These are phyloP conservation scores for Candida insectorum DNA, from an alignment of 805 yeast species.

Conservation along the genomic window DNA sequence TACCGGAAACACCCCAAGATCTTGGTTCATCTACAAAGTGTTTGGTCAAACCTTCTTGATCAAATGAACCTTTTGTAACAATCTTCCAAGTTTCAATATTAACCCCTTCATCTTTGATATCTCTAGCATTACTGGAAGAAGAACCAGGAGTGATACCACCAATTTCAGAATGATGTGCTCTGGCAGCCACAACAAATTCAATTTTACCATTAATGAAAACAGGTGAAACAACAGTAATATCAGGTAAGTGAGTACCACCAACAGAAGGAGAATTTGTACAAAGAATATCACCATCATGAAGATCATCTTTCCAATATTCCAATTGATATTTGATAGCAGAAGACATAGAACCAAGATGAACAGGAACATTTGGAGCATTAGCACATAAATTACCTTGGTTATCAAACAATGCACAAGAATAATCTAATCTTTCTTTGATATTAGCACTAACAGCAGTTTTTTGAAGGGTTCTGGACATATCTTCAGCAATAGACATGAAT, in stretches of 20 bases:
- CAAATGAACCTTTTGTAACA: constrained; percentile 16
- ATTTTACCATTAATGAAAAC: constrained; percentile 16
- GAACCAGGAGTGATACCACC: constrained; percentile 21
- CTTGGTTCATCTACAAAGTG: constrained; percentile 16
- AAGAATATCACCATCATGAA: constrained; percentile 71
- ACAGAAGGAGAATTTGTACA: constrained; percentile 78
- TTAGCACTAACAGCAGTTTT: constrained; percentile 80
- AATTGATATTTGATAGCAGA: constrained; percentile 71
- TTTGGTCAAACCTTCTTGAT: constrained; percentile 14
- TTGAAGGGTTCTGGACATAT: constrained; percentile 79
- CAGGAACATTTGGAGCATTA: constrained; percentile 88
- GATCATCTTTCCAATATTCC: constrained; percentile 57
- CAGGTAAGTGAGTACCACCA: constrained; percentile 86
- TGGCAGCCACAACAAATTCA: constrained; percentile 17
- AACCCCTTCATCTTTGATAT: constrained; percentile 19
- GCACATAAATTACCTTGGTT: constrained; percentile 74
- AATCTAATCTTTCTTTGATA: constrained; percentile 79
- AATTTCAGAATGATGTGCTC: constrained; percentile 23
- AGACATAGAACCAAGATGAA: constrained; percentile 84
- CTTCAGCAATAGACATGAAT: constrained; percentile 89
- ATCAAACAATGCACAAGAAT: constrained; percentile 81
- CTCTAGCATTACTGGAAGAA: constrained; percentile 16
- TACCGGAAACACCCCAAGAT: constrained; percentile 17
- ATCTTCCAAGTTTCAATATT: constrained; percentile 18
- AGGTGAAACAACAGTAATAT: constrained; percentile 30